Evolutionary conservation across 2,329 filamentous ascomycete genomes (phyloP), one percentile per base, ranked within the genome.

Genomic region (Apiospora malaysiana): DNA sequence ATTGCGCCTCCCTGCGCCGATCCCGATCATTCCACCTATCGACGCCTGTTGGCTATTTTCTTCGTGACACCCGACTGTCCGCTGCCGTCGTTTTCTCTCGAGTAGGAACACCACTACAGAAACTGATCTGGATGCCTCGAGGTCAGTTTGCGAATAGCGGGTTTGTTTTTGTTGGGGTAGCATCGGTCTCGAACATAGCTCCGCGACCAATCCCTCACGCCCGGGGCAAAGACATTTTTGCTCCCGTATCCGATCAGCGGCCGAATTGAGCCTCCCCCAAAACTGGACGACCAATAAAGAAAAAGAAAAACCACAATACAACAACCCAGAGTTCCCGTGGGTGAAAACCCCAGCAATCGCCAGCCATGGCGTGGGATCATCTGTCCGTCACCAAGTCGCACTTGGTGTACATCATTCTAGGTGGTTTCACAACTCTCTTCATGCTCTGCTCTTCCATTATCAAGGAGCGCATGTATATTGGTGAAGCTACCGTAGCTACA

Each of bases 401-500:
- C 87, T 83, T 98, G 93, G 96, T 97, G 75, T 99, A 99, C 83
- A 94, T 98, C 83, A 98, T 99, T 83, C 87, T 99, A 70, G 96
- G 96, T 78, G 96, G 95, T 81, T 99, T 99, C 85, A 99, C 96
- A 76, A 94, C 93, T 72, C 86, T 99, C 77, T 99, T 99, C 85
- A 99, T 99, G 96, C 87, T 99, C 72, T 97, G 94, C 82, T 99
- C 96, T 72, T 94, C 97, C 70, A 91, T 98, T 79, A 97, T 99
- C 85, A 99, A 99, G 86, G 96, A 99, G 87, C 93, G 93, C 81
- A 89, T 98, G 79, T 99, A 99, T 85, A 99, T 99, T 81, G 96
- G 96, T 80, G 96, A 99, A 87, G 96, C 96, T 68, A 98, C 96
- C 1, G 94, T 99, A 63, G 94, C 94, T 68, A 97, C 94, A 2